Conservation (phyloP, 768 basidiomycete genomes). For the Calocybe cyanea region DNA sequence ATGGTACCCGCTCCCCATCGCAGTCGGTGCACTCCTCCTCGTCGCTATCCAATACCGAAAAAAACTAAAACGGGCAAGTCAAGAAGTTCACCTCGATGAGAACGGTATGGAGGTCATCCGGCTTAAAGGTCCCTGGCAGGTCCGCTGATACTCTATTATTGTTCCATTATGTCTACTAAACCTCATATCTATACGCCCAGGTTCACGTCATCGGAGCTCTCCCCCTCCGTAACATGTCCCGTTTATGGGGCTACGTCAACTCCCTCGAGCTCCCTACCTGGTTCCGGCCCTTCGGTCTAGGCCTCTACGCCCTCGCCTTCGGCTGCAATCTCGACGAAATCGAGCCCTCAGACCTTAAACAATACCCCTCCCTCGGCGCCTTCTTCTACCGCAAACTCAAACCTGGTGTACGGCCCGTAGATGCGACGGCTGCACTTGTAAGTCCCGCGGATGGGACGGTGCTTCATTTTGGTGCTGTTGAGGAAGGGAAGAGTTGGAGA, state of each 20-base stretch:
- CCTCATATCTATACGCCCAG: slow-evolving; percentile 31
- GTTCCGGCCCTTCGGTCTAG: slow-evolving; percentile 89
- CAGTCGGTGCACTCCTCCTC: slow-evolving; percentile 86
- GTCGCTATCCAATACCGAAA: slow-evolving; percentile 74
- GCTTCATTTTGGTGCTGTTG: slow-evolving; percentile 86
- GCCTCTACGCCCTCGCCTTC: slow-evolving; percentile 82
- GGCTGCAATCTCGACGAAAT: slow-evolving; percentile 94
- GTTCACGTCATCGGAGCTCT: slow-evolving; percentile 97
- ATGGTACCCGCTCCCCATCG: slow-evolving; percentile 94
- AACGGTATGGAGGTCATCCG: slow-evolving; percentile 78
- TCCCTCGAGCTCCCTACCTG: slow-evolving; percentile 90
- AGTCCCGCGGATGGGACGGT: slow-evolving; percentile 94
- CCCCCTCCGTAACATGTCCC: slow-evolving; percentile 92
- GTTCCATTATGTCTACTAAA: not conserved
- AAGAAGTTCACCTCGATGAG: slow-evolving; percentile 75
- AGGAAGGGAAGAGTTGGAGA: slow-evolving; percentile 55
- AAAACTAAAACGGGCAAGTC: slow-evolving; percentile 41
- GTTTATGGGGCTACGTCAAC: slow-evolving; percentile 95
- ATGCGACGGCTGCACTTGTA: slow-evolving; percentile 66
- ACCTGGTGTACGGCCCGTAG: slow-evolving; percentile 73
- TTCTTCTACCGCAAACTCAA: slow-evolving; percentile 94
- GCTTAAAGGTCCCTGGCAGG: slow-evolving; percentile 92
- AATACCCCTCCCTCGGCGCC: slow-evolving; percentile 84
- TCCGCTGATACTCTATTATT: not conserved
- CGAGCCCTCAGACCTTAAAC: slow-evolving; percentile 69